Percentiles rank a stretch among this genome's conserved stretches.
phyloP scores from a whole-genome alignment of 176 grass and related monocot genomes.

The Aegilops tauschii region DNA sequence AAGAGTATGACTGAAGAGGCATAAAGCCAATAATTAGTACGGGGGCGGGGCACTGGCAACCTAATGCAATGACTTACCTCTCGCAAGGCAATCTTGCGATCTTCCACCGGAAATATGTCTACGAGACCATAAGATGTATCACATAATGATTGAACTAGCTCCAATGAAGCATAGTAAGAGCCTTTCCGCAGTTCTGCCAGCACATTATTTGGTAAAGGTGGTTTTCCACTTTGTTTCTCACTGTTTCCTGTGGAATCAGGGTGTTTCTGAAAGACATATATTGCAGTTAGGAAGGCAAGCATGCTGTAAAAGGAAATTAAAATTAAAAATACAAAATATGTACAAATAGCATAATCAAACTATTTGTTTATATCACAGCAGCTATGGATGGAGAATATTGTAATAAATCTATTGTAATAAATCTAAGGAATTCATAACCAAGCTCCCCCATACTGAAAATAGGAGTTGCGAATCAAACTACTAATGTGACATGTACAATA shows the following conservation, averaged over 20 bases:
- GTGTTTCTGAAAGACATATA: slow-evolving; percentile 59
- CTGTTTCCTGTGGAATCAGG: slow-evolving; percentile 52
- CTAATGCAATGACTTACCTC: slow-evolving; percentile 53
- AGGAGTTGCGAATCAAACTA: not conserved
- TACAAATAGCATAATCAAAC: not conserved
- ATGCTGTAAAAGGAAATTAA: not conserved
- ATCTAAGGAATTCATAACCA: not conserved
- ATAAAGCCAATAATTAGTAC: not conserved
- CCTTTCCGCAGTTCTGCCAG: slow-evolving; percentile 84
- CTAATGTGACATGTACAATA: not conserved
- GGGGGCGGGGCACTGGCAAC: not conserved
- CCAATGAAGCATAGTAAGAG: slow-evolving; percentile 93
- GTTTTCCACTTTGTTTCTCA: slow-evolving; percentile 76
- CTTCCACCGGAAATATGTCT: slow-evolving; percentile 94
- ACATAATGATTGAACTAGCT: slow-evolving; percentile 92
- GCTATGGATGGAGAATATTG: not conserved
- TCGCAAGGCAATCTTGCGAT: slow-evolving; percentile 90
- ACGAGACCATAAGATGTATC: slow-evolving; percentile 96
- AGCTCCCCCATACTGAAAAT: not conserved
- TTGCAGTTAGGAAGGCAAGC: not conserved
- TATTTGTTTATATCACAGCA: not conserved
- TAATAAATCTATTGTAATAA: slow-evolving; percentile 2
- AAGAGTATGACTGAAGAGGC: not conserved
- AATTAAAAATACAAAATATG: slow-evolving; percentile 9
- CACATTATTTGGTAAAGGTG: slow-evolving; percentile 83